These are phyloP conservation scores for Cercophora sp. DNA, from an alignment of 495 filamentous ascomycete genomes.

Conservation along the genomic window DNA sequence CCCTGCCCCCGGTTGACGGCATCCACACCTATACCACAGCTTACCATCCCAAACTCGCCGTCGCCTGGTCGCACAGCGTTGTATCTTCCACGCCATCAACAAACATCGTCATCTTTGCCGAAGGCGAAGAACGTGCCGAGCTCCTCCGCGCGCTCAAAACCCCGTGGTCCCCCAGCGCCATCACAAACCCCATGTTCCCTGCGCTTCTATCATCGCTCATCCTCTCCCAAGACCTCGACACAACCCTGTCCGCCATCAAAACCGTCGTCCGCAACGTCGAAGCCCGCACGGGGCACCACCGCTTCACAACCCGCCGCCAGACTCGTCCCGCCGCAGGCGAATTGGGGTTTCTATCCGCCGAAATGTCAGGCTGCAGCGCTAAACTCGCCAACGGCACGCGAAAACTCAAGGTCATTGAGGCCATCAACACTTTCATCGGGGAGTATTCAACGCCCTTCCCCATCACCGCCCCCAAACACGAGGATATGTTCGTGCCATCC, in stretches of 20 bases:
- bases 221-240: constrained; percentile 24
- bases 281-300: constrained; percentile 26
- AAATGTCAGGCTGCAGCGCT: constrained; percentile 27
- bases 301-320: constrained; percentile 21
- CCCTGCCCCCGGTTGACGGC: not conserved
- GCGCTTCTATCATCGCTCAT: constrained; percentile 22
- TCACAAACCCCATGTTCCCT: constrained; percentile 26
- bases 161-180: constrained; percentile 13
- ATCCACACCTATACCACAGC: constrained; percentile 16
- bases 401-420: constrained; percentile 25
- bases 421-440: constrained; percentile 22
- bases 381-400: constrained; percentile 29
- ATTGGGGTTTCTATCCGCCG: constrained; percentile 22
- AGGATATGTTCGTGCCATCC: not conserved
- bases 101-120: constrained; percentile 19
- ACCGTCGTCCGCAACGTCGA: constrained; percentile 23
- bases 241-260: constrained; percentile 27
- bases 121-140: constrained; percentile 22
- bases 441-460: no score
- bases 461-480: not conserved
- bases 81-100: not conserved
- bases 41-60: constrained; percentile 28
- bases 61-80: constrained; percentile 17
- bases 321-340: constrained; percentile 26
- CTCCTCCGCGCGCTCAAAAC: constrained; percentile 18